Evolutionary conservation across 768 basidiomycete genomes (phyloP).

Genomic region (Calocybe indica): DNA sequence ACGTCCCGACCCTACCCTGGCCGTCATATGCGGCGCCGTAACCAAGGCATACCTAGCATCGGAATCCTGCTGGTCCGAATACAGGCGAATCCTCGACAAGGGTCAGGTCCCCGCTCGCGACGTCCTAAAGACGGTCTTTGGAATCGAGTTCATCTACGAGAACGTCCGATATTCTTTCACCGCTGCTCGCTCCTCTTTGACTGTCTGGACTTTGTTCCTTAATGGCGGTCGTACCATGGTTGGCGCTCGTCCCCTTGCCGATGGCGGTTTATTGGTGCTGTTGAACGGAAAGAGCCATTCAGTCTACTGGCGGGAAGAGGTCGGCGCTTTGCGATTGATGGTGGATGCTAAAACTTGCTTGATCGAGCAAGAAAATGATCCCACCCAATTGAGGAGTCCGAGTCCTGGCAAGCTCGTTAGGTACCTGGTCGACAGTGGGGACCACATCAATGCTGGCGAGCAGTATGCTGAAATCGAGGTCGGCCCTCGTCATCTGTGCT

Average conservation of each 20-base stretch:
- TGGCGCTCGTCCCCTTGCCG: constrained; percentile 87
- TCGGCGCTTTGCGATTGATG: constrained; percentile 87
- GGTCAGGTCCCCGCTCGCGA: constrained; percentile 96
- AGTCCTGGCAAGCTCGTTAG: constrained; percentile 95
- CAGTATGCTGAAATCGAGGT: constrained; percentile 98
- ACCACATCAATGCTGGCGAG: constrained; percentile 94
- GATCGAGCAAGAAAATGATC: constrained; percentile 99
- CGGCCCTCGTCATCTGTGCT: constrained; percentile 13
- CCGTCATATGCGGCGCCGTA: constrained; percentile 94
- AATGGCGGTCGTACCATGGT: constrained; percentile 93
- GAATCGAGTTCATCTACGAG: constrained; percentile 97
- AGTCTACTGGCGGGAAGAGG: constrained; percentile 97
- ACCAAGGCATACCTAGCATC: constrained; percentile 91
- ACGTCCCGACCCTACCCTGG: constrained; percentile 86
- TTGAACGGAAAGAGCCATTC: constrained; percentile 95
- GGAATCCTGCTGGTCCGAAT: constrained; percentile 86
- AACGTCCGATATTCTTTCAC: constrained; percentile 94
- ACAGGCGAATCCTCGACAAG: constrained; percentile 94
- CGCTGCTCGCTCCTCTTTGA: constrained; percentile 83
- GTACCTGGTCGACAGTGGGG: constrained; percentile 93
- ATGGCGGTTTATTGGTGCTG: constrained; percentile 88
- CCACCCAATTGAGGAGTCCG: constrained; percentile 93
- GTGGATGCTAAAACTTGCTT: constrained; percentile 97
- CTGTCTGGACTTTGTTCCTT: constrained; percentile 90
- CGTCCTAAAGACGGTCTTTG: constrained; percentile 93